Conservation (phyloP, 352 stramenopile genomes). For the Globisporangium recalcitrans region DNA sequence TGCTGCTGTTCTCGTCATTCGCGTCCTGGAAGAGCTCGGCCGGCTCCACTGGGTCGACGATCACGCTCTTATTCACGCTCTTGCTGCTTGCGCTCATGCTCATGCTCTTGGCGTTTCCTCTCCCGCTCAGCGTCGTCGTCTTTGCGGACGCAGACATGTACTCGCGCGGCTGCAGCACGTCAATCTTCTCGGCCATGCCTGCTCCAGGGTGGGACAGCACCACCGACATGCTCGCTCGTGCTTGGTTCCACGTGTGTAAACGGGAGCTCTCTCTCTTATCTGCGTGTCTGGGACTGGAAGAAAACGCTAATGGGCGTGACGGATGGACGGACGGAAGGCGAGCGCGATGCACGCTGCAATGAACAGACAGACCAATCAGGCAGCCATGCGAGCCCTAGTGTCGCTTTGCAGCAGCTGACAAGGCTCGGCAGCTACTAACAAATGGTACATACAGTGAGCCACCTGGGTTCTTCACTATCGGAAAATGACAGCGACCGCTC, state of each 20-base stretch:
- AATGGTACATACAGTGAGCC: slow-evolving; percentile 2
- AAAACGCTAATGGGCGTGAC: slow-evolving; percentile 10
- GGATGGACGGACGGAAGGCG: neutral
- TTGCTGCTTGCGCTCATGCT: neutral
- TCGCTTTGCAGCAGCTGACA: neutral
- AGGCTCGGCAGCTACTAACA: slow-evolving; percentile 3
- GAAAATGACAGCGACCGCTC: neutral
- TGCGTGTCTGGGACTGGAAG: neutral
- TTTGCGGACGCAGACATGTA: slow-evolving; percentile 1
- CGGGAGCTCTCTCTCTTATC: neutral
- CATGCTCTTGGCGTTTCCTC: neutral
- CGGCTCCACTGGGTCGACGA: neutral
- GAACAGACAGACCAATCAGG: neutral
- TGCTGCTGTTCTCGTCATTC: slow-evolving; percentile 7
- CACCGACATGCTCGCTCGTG: slow-evolving; percentile 5
- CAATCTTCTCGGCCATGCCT: slow-evolving; percentile 7
- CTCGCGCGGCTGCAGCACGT: slow-evolving; percentile 6
- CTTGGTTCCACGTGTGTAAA: neutral
- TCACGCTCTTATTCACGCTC: neutral
- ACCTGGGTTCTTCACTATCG: neutral
- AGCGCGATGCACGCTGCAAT: neutral
- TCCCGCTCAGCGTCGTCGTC: neutral
- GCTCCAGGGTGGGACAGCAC: slow-evolving; percentile 6
- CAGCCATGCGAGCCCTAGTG: slow-evolving; percentile 4
- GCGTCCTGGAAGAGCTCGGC: slow-evolving; percentile 2